Evolutionary conservation across 2,329 filamentous ascomycete species (phyloP), one percentile per base, ranked within the genome.

Genomic region (Phialophora chinensis): DNA sequence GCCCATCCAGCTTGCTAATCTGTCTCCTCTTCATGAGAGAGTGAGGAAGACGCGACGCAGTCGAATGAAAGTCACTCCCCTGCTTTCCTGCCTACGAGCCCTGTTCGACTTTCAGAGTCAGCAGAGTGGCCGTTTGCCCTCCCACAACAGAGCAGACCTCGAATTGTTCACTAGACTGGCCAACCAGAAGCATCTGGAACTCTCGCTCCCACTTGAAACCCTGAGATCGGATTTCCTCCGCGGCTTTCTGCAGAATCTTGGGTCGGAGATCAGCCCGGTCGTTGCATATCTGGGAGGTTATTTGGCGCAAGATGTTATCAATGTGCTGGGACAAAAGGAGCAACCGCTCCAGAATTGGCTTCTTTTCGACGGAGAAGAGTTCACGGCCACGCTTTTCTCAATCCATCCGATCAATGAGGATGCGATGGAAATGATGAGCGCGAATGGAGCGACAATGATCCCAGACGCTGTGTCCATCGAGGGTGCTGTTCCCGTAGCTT

Each of bases 291-390:
- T 99, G 11, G 95, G 95, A 57, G 95, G 93, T 10, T 88, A 93
- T 77, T 85, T 99, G 17, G 92, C 94, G 0, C 95, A 99, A 79
- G 95, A 99, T 76, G 93, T 97, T 60, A 98, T 99, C 80, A 98
- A 98, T 74, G 93, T 97, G 35, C 86, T 98, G 5, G 92, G 93
- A 57, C 88, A 91, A 76, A 88, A 91, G 49, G 93, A 98, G 80
- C 95, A 97, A 78, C 95, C 95, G 0, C 90, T 99, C 50, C 95
- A 99, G 80, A 99, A 99, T 78, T 88, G 97, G 77, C 86, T 97
- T 58, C 83, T 98, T 23, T 97, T 98, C 74, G 93, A 98, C 77
- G 93, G 93, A 14, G 91, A 92, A 72, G 86, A 85, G 54, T 91
- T 91, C 78, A 87, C 91, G 71, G 91, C 90, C 0, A 88, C 88